These are phyloP conservation scores for Calonectria naviculata DNA, from an alignment of 2,329 filamentous ascomycete genomes.

Conservation along the genomic window DNA sequence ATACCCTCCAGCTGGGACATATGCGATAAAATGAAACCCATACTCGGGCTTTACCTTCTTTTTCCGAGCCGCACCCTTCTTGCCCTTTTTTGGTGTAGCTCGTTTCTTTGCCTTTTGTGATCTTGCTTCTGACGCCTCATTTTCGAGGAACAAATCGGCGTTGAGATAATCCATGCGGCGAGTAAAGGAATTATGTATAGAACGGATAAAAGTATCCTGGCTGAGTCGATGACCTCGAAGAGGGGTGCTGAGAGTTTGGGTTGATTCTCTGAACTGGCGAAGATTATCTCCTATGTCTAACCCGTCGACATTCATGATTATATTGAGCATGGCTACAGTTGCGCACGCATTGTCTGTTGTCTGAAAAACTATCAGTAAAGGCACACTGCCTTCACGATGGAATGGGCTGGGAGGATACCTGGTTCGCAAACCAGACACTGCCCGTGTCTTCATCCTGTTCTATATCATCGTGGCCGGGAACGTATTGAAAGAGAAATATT, in stretches of 20 bases:
- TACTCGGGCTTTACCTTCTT: conserved; percentile 65
- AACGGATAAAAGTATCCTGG: conserved; percentile 80
- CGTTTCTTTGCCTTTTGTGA: conserved; percentile 48
- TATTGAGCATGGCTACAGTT: conserved; percentile 92
- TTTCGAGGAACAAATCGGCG: conserved; percentile 73
- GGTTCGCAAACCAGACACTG: conserved; percentile 93
- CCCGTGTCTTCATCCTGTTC: conserved; percentile 66
- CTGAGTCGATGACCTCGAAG: conserved; percentile 81
- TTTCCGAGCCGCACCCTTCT: conserved; percentile 43
- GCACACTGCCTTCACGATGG: not conserved
- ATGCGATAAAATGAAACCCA: conserved; percentile 90
- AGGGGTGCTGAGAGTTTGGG: conserved; percentile 74
- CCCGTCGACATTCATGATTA: conserved; percentile 83
- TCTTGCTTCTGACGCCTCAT: conserved; percentile 58
- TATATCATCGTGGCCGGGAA: conserved; percentile 62
- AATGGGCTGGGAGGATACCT: conserved; percentile 60
- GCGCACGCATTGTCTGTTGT: conserved; percentile 88
- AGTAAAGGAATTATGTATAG: conserved; percentile 89
- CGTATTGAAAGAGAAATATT: conserved; percentile 87
- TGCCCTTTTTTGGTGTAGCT: conserved; percentile 49
- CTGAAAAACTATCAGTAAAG: conserved; percentile 52
- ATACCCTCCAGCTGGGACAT: conserved; percentile 78
- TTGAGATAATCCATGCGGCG: conserved; percentile 81
- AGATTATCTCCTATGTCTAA: conserved; percentile 78
- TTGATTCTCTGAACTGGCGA: conserved; percentile 77